These are phyloP conservation scores for Malania oleifera DNA, from an alignment of 164 flowering plant species.

Conservation along the genomic window DNA sequence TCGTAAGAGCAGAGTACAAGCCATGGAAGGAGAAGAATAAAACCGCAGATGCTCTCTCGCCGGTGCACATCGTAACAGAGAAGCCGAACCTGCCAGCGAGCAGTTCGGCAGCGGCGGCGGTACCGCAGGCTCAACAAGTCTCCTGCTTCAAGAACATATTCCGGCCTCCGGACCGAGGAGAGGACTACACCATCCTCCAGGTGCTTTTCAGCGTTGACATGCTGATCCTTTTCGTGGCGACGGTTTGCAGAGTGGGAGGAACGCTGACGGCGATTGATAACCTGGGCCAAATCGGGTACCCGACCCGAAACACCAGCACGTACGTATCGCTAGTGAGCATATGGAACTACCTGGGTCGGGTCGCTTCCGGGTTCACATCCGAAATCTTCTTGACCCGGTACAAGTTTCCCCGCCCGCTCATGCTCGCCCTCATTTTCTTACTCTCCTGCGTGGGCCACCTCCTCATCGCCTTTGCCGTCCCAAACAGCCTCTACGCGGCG, in stretches of 20 bases:
- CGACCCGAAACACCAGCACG: slow-evolving; percentile 31
- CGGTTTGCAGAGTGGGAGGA: slow-evolving; percentile 53
- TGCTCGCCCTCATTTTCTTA: slow-evolving; percentile 37
- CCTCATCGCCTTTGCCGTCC: slow-evolving; percentile 45
- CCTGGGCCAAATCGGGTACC: slow-evolving; percentile 65
- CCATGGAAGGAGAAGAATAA: slow-evolving; percentile 7
- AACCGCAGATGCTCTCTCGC: not conserved
- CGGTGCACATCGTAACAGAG: not conserved
- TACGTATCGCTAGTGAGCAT: slow-evolving; percentile 59
- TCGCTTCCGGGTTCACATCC: slow-evolving; percentile 43
- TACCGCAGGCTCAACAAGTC: slow-evolving; percentile 1
- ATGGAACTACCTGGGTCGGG: slow-evolving; percentile 59
- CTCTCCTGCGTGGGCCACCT: slow-evolving; percentile 49
- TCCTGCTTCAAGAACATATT: slow-evolving; percentile 29
- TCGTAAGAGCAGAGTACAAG: slow-evolving; percentile 16
- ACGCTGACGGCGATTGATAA: slow-evolving; percentile 59
- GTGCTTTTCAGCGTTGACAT: slow-evolving; percentile 58
- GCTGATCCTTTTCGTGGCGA: slow-evolving; percentile 46
- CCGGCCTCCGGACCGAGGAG: slow-evolving; percentile 51
- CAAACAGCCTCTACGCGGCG: slow-evolving; percentile 43
- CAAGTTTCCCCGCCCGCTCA: slow-evolving; percentile 50
- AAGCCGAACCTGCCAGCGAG: not conserved
- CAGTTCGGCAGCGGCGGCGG: not conserved
- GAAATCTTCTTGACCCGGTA: slow-evolving; percentile 38
- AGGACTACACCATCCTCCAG: slow-evolving; percentile 60